Base-by-base conservation (phyloP, 108 stramenopile genomes). In the Chaetoceros muelleri region DNA sequence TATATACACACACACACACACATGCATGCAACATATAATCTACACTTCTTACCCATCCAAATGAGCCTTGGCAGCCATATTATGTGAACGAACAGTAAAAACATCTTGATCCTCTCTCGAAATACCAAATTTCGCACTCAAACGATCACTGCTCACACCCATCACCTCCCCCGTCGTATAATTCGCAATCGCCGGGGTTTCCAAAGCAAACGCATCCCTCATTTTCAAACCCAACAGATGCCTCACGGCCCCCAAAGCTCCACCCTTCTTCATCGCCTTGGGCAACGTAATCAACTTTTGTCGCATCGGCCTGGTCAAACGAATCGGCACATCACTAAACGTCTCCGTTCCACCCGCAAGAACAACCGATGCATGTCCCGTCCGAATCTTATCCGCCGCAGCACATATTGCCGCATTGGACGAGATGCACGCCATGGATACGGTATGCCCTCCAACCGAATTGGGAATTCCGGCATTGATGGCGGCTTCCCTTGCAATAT, bases 91-190 rank as follows among this genome's bases (percentile, higher is more conserved):
- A 1, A 95, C 82, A 20, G 97, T 93, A 53, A 95, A 98, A 60
- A 90, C 82, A 59, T 99, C 98, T 73, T 97, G 96, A 3, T 98
- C 98, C 30, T 74, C 31, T 54, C 98, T 76, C 34, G 80, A 80
- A 1, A 99, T 83, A 53, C 96, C 95, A 63, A 96, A 96, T 67
- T 93, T 93, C 49, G 95, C 93, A 18, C 86, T 79, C 17, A 99
- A 76, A 23, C 93, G 85, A 78, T 99, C 97, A 53, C 76, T 81
- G 47, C 72, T 76, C 62, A 97, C 91, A 2, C 97, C 99, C 99
- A 99, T 99, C n/a, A 98, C 95, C 65, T 99, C 99, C 16, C 97
- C 99, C 1, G 97, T 98, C 3, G 95, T 95, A 63, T 94, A 99
- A 71, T 99, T 98, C 21, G 94, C 94, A 73, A 99, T 99, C 22